phyloP scores from a whole-genome alignment of 345 rosid genomes.

The Salix viminalis region DNA sequence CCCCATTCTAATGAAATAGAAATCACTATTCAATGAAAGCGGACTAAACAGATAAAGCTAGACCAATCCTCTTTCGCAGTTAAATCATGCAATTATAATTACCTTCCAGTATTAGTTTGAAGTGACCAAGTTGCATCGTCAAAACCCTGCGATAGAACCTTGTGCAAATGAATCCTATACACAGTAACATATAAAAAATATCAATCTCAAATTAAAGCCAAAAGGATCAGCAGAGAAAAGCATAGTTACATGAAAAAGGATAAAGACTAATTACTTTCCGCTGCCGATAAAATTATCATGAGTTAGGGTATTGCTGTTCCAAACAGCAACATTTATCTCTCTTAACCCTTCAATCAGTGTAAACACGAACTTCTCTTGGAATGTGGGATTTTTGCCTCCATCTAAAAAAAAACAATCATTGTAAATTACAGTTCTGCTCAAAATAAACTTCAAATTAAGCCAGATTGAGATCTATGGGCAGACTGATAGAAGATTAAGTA shows the following conservation, averaged over 20 bases:
- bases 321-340: conserved; percentile 51
- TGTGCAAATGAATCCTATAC: conserved; percentile 65
- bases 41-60: background rate
- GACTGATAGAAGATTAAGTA: background rate
- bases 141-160: conserved; percentile 68
- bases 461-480: background rate
- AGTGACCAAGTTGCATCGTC: conserved; percentile 77
- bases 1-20: background rate
- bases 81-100: background rate
- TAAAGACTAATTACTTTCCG: conserved; percentile 56
- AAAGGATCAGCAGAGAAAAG: background rate
- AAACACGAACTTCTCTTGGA: conserved; percentile 83
- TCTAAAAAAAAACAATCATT: conserved; percentile 28
- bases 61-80: too few relatives aligned
- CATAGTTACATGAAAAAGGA: background rate
- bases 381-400: conserved; percentile 78
- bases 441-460: background rate
- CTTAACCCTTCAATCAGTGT: conserved; percentile 74
- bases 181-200: conserved; percentile 10
- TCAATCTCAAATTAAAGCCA: background rate
- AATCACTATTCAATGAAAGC: background rate
- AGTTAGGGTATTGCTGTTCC: conserved; percentile 62
- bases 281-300: conserved; percentile 74
- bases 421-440: background rate
- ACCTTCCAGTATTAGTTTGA: conserved; percentile 82